phyloP scores from a whole-genome alignment of 2,329 filamentous ascomycete genomes.

The Podosphaera fusca region DNA sequence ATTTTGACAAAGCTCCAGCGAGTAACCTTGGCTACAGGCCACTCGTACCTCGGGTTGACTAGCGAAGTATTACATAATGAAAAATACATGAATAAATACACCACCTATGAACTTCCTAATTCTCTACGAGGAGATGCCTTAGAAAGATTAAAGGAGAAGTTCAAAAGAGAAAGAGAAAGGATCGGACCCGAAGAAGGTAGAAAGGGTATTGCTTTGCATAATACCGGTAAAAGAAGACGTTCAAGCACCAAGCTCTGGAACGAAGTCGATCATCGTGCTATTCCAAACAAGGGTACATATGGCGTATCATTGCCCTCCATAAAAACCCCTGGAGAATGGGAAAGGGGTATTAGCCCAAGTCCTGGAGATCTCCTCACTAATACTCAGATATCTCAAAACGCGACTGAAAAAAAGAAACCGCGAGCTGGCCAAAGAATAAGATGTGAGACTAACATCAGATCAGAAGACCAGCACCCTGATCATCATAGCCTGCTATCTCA shows the following conservation, averaged over 20 bases:
- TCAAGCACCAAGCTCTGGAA: conserved; percentile 57
- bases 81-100: conserved; percentile 81
- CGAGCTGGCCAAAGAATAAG: conserved; percentile 2
- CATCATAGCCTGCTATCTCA: conserved; percentile 19
- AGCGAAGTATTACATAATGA: conserved; percentile 84
- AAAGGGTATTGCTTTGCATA: conserved; percentile 91
- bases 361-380: conserved; percentile 65
- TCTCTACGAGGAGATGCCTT: conserved; percentile 67
- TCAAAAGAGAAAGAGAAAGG: conserved; percentile 61
- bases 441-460: neutral
- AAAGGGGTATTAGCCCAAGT: conserved; percentile 24
- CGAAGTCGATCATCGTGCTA: conserved; percentile 51
- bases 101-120: conserved; percentile 75
- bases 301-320: conserved; percentile 11
- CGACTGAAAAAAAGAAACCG: conserved; percentile 21
- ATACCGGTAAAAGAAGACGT: conserved; percentile 39
- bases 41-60: conserved; percentile 80
- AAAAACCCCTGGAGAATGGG: conserved; percentile 14
- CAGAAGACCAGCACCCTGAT: conserved; percentile 14
- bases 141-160: conserved; percentile 77
- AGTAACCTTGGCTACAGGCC: conserved; percentile 82
- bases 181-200: conserved; percentile 57
- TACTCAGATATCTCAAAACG: conserved; percentile 42
- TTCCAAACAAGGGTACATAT: conserved; percentile 7
- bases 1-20: conserved; percentile 85